A percentile compares a stretch with the other conserved stretches of the same genome.
These are phyloP conservation scores for Rosa rugosa DNA, from an alignment of 306 rosid species.

Conservation along the genomic window DNA sequence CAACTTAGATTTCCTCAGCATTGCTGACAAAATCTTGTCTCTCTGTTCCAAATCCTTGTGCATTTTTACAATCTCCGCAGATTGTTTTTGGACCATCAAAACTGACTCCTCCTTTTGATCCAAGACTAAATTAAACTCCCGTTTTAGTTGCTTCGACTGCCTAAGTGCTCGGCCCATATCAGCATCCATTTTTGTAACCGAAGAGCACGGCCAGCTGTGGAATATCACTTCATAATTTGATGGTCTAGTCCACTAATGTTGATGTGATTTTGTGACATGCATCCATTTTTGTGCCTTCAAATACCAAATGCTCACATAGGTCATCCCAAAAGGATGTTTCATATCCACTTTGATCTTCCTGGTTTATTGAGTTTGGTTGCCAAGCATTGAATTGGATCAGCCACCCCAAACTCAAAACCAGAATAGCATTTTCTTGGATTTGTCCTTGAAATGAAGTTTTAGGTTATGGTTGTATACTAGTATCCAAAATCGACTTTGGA, in stretches of 20 bases:
- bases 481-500: not conserved
- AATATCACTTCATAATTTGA: not conserved
- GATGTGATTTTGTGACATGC: not conserved
- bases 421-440: not conserved
- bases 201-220: conserved; percentile 21
- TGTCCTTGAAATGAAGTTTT: not conserved
- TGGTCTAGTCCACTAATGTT: conserved; percentile 7
- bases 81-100: conserved; percentile 64
- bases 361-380: not conserved
- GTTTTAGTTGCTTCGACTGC: conserved; percentile 66
- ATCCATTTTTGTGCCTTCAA: not conserved
- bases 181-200: conserved; percentile 65
- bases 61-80: conserved; percentile 62
- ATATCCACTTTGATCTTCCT: not conserved
- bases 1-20: conserved; percentile 84
- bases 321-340: not conserved
- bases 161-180: conserved; percentile 62
- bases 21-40: conserved; percentile 88
- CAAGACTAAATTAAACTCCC: conserved; percentile 56
- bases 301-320: conserved; percentile 19
- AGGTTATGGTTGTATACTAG: not conserved
- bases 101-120: conserved; percentile 84
- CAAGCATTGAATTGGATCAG: not conserved
- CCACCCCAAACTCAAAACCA: not conserved
- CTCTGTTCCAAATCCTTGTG: conserved; percentile 90